phyloP scores from a whole-genome alignment of 1,139 yeast genomes.

The Kodamaea sp. region DNA sequence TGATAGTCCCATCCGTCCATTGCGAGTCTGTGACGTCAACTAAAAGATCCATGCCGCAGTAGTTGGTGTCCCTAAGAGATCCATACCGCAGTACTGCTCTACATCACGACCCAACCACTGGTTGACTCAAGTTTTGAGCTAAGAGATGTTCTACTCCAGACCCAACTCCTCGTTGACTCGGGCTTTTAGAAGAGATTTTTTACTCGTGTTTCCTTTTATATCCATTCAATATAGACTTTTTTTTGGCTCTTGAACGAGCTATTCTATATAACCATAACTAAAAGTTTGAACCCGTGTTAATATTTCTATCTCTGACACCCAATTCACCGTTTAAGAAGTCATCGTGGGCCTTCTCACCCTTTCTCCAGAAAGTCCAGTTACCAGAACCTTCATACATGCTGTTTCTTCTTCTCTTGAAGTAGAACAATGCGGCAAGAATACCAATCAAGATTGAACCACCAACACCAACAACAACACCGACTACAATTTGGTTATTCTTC shows the following conservation, averaged over 20 bases:
- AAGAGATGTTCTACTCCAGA: no score
- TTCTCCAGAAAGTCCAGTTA: constrained; percentile 53
- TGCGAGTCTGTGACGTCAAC: no score
- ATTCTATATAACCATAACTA: constrained; percentile 4
- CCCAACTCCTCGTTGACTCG: constrained; percentile 3
- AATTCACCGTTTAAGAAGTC: constrained; percentile 64
- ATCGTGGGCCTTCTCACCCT: constrained; percentile 44
- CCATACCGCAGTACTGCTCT: no score
- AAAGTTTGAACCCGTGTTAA: constrained; percentile 48
- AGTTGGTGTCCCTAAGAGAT: no score
- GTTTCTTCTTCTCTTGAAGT: constrained; percentile 32
- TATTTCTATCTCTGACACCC: constrained; percentile 45
- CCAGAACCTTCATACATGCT: constrained; percentile 25
- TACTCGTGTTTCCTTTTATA: not conserved
- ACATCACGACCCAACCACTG: no score
- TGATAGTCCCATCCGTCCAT: no score
- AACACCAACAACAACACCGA: constrained; percentile 51
- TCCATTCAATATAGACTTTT: no score
- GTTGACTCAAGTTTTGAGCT: no score
- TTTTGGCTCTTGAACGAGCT: no score
- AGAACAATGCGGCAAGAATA: constrained; percentile 33
- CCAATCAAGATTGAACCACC: constrained; percentile 45
- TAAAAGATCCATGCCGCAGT: no score
- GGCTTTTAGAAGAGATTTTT: not conserved
- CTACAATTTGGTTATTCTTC: constrained; percentile 43